A percentile compares a stretch with the other conserved stretches of the same genome.
Conservation (phyloP, 768 basidiomycete species). For the Chalciporus piperatus region DNA sequence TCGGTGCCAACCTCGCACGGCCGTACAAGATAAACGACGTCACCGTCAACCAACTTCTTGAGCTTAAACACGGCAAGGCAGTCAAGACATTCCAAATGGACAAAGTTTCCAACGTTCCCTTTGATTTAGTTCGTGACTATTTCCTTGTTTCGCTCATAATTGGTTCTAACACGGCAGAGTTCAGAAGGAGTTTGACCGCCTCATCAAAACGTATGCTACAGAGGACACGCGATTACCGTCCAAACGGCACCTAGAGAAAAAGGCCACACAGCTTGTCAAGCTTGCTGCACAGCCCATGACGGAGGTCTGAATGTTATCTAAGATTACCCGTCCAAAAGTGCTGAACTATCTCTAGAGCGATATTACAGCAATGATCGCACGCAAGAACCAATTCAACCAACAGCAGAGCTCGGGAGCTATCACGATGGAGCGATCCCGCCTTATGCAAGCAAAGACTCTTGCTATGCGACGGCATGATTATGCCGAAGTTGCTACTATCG, state of each 20-base stretch:
- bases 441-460: slow-evolving; percentile 69
- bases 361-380: slow-evolving; percentile 72
- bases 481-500: slow-evolving; percentile 57
- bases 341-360: slow-evolving; percentile 57
- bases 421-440: slow-evolving; percentile 61
- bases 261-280: slow-evolving; percentile 59
- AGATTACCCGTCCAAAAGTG: not conserved
- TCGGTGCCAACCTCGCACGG: slow-evolving; percentile 52
- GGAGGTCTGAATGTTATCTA: slow-evolving; percentile 52
- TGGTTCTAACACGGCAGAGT: slow-evolving; percentile 10
- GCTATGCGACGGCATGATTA: slow-evolving; percentile 73
- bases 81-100: slow-evolving; percentile 70
- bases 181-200: slow-evolving; percentile 73
- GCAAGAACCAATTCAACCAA: slow-evolving; percentile 48
- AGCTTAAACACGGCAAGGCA: slow-evolving; percentile 76
- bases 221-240: slow-evolving; percentile 69
- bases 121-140: slow-evolving; percentile 52
- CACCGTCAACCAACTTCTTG: slow-evolving; percentile 61
- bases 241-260: slow-evolving; percentile 62
- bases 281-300: slow-evolving; percentile 65
- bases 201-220: slow-evolving; percentile 39
- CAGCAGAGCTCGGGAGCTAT: slow-evolving; percentile 32
- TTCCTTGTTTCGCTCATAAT: not conserved
- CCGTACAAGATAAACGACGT: slow-evolving; percentile 72
- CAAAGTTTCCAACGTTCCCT: slow-evolving; percentile 75